These are phyloP conservation scores for Wallacemonas sp. DNA, from an alignment of 208 protist species.

Conservation along the genomic window DNA sequence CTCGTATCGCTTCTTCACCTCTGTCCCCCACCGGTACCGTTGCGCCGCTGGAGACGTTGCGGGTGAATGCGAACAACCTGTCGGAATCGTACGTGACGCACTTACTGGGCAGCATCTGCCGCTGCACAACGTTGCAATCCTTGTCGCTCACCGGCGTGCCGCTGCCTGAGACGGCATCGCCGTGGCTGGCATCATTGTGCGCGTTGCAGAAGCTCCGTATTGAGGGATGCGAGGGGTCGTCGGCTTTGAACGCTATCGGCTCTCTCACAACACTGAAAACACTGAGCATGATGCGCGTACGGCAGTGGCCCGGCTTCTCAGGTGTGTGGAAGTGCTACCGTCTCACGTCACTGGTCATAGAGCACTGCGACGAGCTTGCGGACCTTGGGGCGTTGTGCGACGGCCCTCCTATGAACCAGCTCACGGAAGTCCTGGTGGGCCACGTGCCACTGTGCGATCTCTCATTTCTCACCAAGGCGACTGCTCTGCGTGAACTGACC, in stretches of 20 bases:
- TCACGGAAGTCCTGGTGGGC: neutral
- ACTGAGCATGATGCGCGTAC: neutral
- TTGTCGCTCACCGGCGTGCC: neutral
- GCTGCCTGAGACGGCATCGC: neutral
- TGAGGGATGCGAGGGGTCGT: neutral
- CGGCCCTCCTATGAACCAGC: neutral
- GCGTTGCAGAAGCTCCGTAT: neutral
- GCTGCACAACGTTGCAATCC: neutral
- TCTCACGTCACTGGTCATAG: neutral
- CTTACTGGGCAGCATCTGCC: neutral
- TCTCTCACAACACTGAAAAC: neutral
- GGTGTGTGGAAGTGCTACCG: neutral
- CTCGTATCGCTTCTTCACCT: no score
- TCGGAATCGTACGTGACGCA: neutral
- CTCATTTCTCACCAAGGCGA: neutral
- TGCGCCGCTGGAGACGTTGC: neutral
- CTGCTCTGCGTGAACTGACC: neutral
- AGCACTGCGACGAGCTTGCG: neutral
- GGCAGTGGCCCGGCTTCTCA: neutral
- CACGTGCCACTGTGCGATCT: neutral
- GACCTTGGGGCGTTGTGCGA: neutral
- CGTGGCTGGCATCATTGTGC: neutral
- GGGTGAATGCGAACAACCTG: neutral
- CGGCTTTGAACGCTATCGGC: neutral
- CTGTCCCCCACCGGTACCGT: neutral